Evolutionary conservation across 2,329 filamentous ascomycete species (phyloP).

Genomic region (Lachnellula suecica): DNA sequence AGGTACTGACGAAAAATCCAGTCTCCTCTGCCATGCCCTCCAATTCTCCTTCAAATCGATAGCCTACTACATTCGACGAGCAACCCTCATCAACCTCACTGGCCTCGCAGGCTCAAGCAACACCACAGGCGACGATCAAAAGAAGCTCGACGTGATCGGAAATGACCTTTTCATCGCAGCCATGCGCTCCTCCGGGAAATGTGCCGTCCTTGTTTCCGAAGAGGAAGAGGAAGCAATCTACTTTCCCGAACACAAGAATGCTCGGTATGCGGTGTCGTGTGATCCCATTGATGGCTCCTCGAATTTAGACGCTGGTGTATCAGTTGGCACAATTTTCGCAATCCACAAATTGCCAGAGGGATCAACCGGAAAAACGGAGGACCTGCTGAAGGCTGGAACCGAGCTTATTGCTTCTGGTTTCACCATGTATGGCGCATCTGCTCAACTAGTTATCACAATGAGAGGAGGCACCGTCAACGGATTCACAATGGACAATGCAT

Average conservation of each 20-base stretch:
- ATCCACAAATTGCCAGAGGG: conserved; percentile 86
- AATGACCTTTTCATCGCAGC: conserved; percentile 97
- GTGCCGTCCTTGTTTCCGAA: conserved; percentile 91
- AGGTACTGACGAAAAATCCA: conserved; percentile 38
- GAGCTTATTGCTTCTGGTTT: conserved; percentile 95
- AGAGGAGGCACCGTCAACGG: conserved; percentile 89
- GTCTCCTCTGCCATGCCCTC: conserved; percentile 92
- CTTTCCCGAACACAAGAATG: conserved; percentile 72
- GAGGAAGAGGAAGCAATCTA: conserved; percentile 92
- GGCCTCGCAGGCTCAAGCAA: conserved; percentile 94
- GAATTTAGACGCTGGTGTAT: conserved; percentile 96
- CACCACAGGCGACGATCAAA: conserved; percentile 95
- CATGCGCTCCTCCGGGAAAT: conserved; percentile 90
- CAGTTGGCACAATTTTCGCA: conserved; percentile 95
- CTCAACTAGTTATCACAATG: conserved; percentile 97
- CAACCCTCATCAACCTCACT: conserved; percentile 91
- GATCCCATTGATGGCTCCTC: conserved; percentile 98
- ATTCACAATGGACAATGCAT: conserved; percentile 93
- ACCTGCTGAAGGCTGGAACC: conserved; percentile 84
- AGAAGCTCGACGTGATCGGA: conserved; percentile 98
- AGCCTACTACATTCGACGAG: conserved; percentile 97
- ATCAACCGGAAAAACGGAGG: conserved; percentile 73
- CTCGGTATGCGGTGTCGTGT: conserved; percentile 93
- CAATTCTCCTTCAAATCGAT: conserved; percentile 99
- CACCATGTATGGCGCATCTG: conserved; percentile 98